Evolutionary conservation across 306 rosid species (phyloP), one percentile per base, ranked within the genome.

Genomic region (Rosa rugosa): DNA sequence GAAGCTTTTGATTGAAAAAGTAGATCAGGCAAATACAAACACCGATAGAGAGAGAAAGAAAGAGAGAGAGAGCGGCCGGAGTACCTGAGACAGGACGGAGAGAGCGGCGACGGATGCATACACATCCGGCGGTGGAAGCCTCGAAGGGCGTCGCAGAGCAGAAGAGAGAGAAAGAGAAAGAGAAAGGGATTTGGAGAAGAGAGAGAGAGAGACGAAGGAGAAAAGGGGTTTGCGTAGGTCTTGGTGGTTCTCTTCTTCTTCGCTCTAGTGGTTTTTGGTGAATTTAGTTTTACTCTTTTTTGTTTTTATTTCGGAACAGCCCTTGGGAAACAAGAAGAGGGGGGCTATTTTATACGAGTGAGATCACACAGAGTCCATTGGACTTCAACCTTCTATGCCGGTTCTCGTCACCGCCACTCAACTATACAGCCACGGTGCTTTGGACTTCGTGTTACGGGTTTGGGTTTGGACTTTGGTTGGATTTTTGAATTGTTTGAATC

Each of bases 81-180:
- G 65, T 83, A 91, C 97, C 94, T 75, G 91, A 85, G 86, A 83
- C 89, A 84, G 90, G 51, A 45, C 84, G 86, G 92, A 84, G 76
- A 72, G 8, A 17, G 59, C 72, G 82, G 47, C 72, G 82, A 77
- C 47, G 80, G 81, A 85, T 65, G 85, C 82, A 71, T 40, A 89
- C 84, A 87, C 97, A 91, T 93, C 90, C 89, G 91, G 83, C 51
- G 87, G 77, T 42, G 72, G 78, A 69, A 74, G 76, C 68, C 45
- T 20, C 60, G 56, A 69, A 68, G 40, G 79, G 78, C 75, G 60
- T 46, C 54, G 16, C 57, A 40, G 25, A 72, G 44, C 5, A 59
- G 79, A 14, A 68, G 36, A 22, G 79, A 23, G 67, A 27, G 72
- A 80, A 36, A 69, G 53, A 72, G 76, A 41, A 71, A 79, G 44